Percentiles rank a stretch among this genome's conserved stretches.
Conservation (phyloP, 352 stramenopile genomes). For the Pythium phragmiticola region DNA sequence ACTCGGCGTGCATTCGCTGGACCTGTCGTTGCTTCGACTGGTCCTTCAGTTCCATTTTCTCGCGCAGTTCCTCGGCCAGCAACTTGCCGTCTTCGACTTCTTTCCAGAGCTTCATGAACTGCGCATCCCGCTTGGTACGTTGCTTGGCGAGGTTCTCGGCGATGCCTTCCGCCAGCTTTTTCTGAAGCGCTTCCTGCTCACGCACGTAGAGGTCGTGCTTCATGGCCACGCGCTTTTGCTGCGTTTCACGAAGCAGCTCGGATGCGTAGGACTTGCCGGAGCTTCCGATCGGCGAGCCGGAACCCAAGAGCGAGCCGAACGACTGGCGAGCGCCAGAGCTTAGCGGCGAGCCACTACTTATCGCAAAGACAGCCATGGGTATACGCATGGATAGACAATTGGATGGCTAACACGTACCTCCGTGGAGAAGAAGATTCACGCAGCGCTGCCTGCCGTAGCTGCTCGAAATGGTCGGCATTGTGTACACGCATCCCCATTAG, state of each 20-base stretch:
- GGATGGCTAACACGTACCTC: slow-evolving; percentile 1
- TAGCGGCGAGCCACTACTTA: slow-evolving; percentile 21
- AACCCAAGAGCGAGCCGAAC: slow-evolving; percentile 25
- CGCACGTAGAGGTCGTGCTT: slow-evolving; percentile 76
- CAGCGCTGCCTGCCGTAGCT: slow-evolving; percentile 58
- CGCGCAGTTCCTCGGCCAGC: slow-evolving; percentile 59
- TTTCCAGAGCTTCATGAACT: slow-evolving; percentile 67
- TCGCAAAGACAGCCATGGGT: not conserved
- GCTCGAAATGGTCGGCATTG: slow-evolving; percentile 72
- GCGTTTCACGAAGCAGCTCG: slow-evolving; percentile 56
- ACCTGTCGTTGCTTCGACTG: slow-evolving; percentile 59
- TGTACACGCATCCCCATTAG: slow-evolving; percentile 77
- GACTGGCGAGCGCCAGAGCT: slow-evolving; percentile 29
- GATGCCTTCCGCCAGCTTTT: slow-evolving; percentile 61
- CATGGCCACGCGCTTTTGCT: slow-evolving; percentile 71
- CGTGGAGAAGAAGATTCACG: slow-evolving; percentile 31
- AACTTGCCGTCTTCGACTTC: slow-evolving; percentile 71
- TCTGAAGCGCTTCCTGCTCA: slow-evolving; percentile 60
- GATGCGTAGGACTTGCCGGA: slow-evolving; percentile 34
- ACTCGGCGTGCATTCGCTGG: slow-evolving; percentile 76
- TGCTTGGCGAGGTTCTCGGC: slow-evolving; percentile 66
- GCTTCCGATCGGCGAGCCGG: slow-evolving; percentile 24
- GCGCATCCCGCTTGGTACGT: slow-evolving; percentile 58
- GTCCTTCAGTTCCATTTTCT: slow-evolving; percentile 62
- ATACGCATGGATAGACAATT: not conserved